Percentiles rank a stretch among this genome's conserved stretches.
These are phyloP conservation scores for Trichoderma asperelloides DNA, from an alignment of 495 filamentous ascomycete species.

Conservation along the genomic window DNA sequence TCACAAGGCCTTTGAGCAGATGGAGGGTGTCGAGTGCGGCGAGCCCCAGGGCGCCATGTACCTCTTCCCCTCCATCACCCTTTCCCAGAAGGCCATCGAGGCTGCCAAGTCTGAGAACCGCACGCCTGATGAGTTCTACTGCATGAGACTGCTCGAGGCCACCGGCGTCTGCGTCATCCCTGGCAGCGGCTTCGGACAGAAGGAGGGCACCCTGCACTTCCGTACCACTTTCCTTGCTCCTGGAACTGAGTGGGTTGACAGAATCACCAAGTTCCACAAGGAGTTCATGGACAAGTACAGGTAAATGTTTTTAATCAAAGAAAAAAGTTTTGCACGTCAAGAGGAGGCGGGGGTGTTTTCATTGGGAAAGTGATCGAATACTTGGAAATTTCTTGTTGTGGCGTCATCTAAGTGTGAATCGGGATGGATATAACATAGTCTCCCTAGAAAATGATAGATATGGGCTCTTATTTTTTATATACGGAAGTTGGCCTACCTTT, in stretches of 20 bases:
- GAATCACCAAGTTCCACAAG: constrained; percentile 80
- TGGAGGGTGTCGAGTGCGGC: constrained; percentile 92
- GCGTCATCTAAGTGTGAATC: not conserved
- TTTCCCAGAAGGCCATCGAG: constrained; percentile 64
- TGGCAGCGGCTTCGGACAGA: constrained; percentile 89
- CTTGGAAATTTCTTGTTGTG: not conserved
- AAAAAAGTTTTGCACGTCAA: not conserved
- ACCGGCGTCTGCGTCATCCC: constrained; percentile 95
- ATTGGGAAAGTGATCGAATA: not conserved
- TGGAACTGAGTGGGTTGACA: constrained; percentile 87
- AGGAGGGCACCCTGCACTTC: constrained; percentile 85
- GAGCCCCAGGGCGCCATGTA: constrained; percentile 91
- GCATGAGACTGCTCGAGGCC: constrained; percentile 76
- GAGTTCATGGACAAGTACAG: constrained; percentile 83
- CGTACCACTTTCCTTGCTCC: constrained; percentile 94
- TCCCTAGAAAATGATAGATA: no score
- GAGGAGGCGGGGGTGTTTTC: not conserved
- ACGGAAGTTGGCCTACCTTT: not conserved
- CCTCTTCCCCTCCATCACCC: constrained; percentile 86
- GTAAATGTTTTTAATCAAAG: constrained; percentile 17
- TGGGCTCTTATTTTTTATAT: not conserved
- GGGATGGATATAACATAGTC: not conserved
- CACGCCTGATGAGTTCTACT: constrained; percentile 87
- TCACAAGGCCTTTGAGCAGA: constrained; percentile 79
- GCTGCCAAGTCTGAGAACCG: constrained; percentile 66